Evolutionary conservation across 495 filamentous ascomycete species (phyloP), one percentile per base, ranked within the genome.

Genomic region (Neurospora terricola): DNA sequence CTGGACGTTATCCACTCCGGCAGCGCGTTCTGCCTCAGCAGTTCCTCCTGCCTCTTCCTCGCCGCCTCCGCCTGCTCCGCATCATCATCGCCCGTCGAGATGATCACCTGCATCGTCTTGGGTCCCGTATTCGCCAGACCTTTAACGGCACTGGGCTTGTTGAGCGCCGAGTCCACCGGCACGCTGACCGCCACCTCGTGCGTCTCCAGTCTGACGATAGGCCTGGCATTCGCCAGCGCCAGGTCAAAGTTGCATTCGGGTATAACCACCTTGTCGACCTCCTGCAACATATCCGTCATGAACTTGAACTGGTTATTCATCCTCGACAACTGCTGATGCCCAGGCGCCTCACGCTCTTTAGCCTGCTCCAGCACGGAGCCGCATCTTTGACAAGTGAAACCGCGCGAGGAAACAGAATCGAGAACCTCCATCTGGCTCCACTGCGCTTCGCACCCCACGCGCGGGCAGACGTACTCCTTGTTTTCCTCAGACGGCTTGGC

Each of bases 1-100:
- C 90, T 94, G 68, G 93, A 89, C 3, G 91, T 92, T 78, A 97
- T 94, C 94, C 96, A 98, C 12, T 90, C 86, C 0, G 96, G 96
- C 43, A 99, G 83, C 5, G 89, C 89, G 74, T 99, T 99, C 81
- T 97, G 92, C 75, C 88, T 86, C 68, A 92, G 91, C 73, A 95
- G 80, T 69, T 88, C 87, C 71, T 92, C 93, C 76, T 92, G 94
- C 71, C 90, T 87, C 66, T 87, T 87, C 42, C 87, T 86, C 76
- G 93, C 93, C 54, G 54, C 54, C 62, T 91, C 92, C 5, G 88
- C 88, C 72, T 90, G 86, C 74, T 96, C 92, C 5, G 88, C 90
- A 38, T 93, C 92, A 72, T 94, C 92, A 37, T 89, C 89, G 68
- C 84, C 86, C 3, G 90, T 90, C 3, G 92, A 94, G 54, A 96